Percentiles rank a stretch among this genome's conserved stretches.
Evolutionary conservation across 208 protist species (phyloP).

Genomic region (Vickermania spadyakhi): DNA sequence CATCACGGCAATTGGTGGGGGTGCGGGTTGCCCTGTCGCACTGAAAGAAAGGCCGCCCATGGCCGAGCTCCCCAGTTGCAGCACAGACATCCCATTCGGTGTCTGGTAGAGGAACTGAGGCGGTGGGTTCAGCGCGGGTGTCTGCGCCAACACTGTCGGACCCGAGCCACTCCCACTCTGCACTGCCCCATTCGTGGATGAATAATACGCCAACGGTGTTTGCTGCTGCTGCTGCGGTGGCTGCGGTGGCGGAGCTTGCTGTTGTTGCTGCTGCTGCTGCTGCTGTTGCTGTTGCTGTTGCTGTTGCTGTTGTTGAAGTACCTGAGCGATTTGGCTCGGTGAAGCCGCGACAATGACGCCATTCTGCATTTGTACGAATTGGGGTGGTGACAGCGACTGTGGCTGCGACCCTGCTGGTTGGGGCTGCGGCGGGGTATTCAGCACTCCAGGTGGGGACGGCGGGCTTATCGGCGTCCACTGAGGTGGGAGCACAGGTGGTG

Average conservation of each 20-base stretch:
- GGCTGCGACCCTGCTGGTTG: neutral
- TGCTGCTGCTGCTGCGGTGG: neutral
- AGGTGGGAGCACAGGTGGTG: neutral
- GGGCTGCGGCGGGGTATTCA: neutral
- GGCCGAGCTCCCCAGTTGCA: too few species aligned
- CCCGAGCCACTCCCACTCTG: too few species aligned
- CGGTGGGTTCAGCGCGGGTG: neutral
- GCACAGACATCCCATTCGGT: neutral
- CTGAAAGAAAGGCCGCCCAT: too few species aligned
- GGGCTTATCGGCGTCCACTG: neutral
- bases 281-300: neutral
- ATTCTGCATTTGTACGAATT: neutral
- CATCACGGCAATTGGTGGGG: slow-evolving; percentile 3
- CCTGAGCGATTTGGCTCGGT: neutral
- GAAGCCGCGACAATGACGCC: neutral
- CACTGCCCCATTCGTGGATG: too few species aligned
- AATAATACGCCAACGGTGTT: too few species aligned
- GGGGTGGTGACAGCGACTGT: neutral
- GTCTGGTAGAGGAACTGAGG: neutral
- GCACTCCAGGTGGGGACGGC: neutral
- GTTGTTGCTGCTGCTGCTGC: neutral
- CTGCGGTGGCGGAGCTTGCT: neutral
- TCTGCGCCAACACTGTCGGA: too few species aligned
- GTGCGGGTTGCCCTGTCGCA: slow-evolving; percentile 17
- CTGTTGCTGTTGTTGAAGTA: neutral